A percentile compares a stretch with the other conserved stretches of the same genome.
These are phyloP conservation scores for Metschnikowia proteae DNA, from an alignment of 805 yeast species.

Conservation along the genomic window DNA sequence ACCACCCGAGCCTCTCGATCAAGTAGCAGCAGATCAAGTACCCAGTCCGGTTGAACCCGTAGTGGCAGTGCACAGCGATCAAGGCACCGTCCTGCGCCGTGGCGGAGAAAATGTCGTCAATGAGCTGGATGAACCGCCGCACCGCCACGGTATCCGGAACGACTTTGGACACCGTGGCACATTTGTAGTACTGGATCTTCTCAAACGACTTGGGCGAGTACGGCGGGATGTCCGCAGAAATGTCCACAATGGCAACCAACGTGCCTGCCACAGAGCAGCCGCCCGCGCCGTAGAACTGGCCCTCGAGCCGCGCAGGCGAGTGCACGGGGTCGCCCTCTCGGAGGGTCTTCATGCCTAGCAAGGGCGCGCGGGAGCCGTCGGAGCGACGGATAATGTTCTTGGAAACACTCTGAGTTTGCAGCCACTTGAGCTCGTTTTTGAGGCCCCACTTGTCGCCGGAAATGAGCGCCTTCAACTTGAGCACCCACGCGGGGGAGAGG, in stretches of 20 bases:
- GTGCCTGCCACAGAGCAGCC: slow-evolving; percentile 24
- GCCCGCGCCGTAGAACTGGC: slow-evolving; percentile 30
- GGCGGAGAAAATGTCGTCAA: slow-evolving; percentile 41
- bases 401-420: slow-evolving; percentile 49
- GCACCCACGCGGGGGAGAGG: slow-evolving; percentile 68
- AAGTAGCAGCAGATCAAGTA: slow-evolving; percentile 67
- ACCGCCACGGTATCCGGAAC: slow-evolving; percentile 65
- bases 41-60: slow-evolving; percentile 79
- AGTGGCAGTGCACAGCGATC: slow-evolving; percentile 74
- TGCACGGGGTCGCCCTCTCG: slow-evolving; percentile 60
- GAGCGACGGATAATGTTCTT: slow-evolving; percentile 32
- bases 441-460: slow-evolving; percentile 76
- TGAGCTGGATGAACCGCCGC: slow-evolving; percentile 49
- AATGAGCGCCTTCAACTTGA: slow-evolving; percentile 56
- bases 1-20: slow-evolving; percentile 56
- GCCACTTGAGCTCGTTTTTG: slow-evolving; percentile 74
- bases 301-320: slow-evolving; percentile 55
- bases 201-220: slow-evolving; percentile 58
- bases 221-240: slow-evolving; percentile 67
- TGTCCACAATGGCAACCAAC: slow-evolving; percentile 60
- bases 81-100: slow-evolving; percentile 28
- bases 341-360: slow-evolving; percentile 72
- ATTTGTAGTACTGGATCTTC: slow-evolving; percentile 58
- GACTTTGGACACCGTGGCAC: slow-evolving; percentile 74
- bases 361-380: slow-evolving; percentile 34